A percentile compares a stretch with the other conserved stretches of the same genome.
These are phyloP conservation scores for Diaporthe aspalathi DNA, from an alignment of 2,329 filamentous ascomycete genomes.

Conservation along the genomic window DNA sequence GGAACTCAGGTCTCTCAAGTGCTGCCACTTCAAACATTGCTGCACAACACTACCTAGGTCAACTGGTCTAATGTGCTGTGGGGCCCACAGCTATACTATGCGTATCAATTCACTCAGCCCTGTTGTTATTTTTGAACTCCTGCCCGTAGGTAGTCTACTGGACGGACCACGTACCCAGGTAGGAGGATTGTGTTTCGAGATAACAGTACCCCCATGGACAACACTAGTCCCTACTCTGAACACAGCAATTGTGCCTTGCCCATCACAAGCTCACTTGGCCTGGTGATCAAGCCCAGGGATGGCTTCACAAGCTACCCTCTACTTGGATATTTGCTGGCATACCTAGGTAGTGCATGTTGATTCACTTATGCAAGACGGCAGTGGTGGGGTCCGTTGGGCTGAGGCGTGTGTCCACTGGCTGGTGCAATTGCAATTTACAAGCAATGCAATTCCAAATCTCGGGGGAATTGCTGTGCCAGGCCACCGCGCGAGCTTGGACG, in stretches of 20 bases:
- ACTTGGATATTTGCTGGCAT: background rate
- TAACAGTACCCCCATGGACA: background rate
- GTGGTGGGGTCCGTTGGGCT: no score
- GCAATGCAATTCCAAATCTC: background rate
- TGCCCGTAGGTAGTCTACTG: background rate
- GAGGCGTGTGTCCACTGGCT: background rate
- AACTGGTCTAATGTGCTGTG: slow-evolving; percentile 20
- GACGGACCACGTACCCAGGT: background rate
- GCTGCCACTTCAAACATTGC: no score
- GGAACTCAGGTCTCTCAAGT: background rate
- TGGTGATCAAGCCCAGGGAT: background rate
- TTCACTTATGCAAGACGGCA: background rate
- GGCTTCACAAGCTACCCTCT: background rate
- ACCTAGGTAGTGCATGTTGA: no score
- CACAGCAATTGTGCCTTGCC: background rate
- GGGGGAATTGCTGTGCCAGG: background rate
- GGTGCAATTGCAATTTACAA: background rate
- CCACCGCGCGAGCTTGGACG: background rate
- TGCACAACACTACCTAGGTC: no score
- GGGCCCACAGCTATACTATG: background rate
- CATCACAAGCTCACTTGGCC: background rate
- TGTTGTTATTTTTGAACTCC: background rate
- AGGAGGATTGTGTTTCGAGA: background rate
- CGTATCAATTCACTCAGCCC: background rate
- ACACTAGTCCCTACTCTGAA: no score